A percentile compares a stretch with the other conserved stretches of the same genome.
phyloP scores from a whole-genome alignment of 2,329 filamentous ascomycete species.

The Mycogone perniciosa region DNA sequence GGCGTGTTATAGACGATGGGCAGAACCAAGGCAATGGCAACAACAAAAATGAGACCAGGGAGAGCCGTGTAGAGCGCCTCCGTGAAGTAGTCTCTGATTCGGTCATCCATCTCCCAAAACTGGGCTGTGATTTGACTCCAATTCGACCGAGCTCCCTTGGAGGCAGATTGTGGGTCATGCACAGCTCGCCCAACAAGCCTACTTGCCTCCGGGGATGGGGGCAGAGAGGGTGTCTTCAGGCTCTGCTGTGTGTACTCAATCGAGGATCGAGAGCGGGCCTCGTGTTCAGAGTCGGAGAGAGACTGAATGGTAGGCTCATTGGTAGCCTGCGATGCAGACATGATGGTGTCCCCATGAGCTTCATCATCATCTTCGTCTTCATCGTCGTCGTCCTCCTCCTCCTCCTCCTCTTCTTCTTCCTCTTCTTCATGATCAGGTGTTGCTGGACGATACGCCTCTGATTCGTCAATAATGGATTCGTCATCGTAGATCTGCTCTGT shows the following conservation, averaged over 20 bases:
- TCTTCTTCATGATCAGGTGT: constrained; percentile 9
- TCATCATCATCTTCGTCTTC: constrained; percentile 1
- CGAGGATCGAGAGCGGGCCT: constrained; percentile 33
- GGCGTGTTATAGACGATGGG: constrained; percentile 24
- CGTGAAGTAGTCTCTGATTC: constrained; percentile 14
- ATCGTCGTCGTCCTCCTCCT: constrained; percentile 1
- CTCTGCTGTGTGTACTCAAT: constrained; percentile 45
- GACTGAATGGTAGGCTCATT: constrained; percentile 14
- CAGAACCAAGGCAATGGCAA: constrained; percentile 20
- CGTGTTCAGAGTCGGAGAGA: constrained; percentile 33
- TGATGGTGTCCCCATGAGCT: constrained; percentile 10
- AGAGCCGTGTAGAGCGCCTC: constrained; percentile 18
- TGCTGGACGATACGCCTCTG: constrained; percentile 13
- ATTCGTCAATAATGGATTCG: constrained; percentile 31
- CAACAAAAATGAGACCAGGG: constrained; percentile 20
- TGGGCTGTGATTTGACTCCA: constrained; percentile 14
- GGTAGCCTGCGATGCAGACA: constrained; percentile 7
- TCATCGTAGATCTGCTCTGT: constrained; percentile 44
- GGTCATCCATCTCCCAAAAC: constrained; percentile 12
- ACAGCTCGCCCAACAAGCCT: constrained; percentile 19
- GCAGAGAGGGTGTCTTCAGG: constrained; percentile 37
- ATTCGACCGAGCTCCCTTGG: neutral
- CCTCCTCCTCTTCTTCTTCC: constrained; percentile 12
- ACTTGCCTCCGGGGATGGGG: constrained; percentile 31
- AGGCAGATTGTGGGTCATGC: constrained; percentile 9